These are phyloP conservation scores for Solanum appendiculatum DNA, from an alignment of 257 asterid genomes.

Conservation along the genomic window DNA sequence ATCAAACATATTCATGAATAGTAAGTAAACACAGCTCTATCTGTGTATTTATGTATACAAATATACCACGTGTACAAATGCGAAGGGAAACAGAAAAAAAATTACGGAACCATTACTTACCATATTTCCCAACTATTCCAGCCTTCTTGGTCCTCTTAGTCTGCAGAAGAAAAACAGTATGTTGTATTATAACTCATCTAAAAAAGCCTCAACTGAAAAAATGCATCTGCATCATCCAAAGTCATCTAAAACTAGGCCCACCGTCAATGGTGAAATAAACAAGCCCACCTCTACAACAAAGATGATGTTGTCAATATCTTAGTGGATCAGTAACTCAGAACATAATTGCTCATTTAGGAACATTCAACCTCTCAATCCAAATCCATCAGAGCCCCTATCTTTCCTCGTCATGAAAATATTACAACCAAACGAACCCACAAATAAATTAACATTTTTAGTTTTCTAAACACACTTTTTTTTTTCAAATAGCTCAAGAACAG, in stretches of 20 bases:
- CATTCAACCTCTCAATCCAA: not conserved
- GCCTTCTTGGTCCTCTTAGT: slow-evolving; percentile 13
- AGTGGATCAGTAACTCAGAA: not conserved
- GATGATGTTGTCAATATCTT: not conserved
- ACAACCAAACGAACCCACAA: not conserved
- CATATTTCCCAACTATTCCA: slow-evolving; percentile 8
- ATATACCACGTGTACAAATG: not conserved
- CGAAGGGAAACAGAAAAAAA: not conserved
- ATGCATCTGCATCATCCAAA: not conserved
- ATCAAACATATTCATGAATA: not conserved
- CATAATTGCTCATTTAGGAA: not conserved
- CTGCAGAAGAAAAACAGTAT: not conserved
- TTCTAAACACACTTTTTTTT: not conserved
- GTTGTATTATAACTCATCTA: not conserved
- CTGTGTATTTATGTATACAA: not conserved
- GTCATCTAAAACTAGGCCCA: not conserved
- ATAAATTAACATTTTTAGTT: not conserved
- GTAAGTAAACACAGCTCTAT: not conserved
- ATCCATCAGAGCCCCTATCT: not conserved
- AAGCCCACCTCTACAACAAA: not conserved
- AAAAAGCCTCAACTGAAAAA: not conserved
- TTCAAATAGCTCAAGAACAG: not conserved
- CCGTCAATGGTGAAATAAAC: not conserved
- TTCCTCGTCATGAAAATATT: not conserved
- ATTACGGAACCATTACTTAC: not conserved